Conservation (phyloP, 1,284 basidiomycete genomes). For the Vanrija pseudolonga region DNA sequence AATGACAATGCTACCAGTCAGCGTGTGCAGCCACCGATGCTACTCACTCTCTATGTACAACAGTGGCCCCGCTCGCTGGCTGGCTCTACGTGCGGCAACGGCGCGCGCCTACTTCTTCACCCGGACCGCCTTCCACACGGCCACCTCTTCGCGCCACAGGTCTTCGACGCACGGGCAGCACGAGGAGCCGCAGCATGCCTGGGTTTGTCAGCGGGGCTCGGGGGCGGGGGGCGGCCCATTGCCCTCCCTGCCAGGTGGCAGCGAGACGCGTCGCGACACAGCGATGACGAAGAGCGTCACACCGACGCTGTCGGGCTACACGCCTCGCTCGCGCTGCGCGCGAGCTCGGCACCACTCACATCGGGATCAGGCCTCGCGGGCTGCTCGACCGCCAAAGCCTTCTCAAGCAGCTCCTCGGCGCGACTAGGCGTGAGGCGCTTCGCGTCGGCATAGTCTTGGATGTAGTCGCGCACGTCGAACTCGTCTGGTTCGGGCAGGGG, state of each 20-base stretch:
- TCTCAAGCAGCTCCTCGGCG: slow-evolving; percentile 15
- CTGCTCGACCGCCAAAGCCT: slow-evolving; percentile 2
- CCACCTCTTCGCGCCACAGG: slow-evolving; percentile 20
- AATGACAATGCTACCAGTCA: too few relatives aligned
- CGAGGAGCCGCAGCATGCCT: slow-evolving; percentile 19
- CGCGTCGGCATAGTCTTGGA: slow-evolving; percentile 15
- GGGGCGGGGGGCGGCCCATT: too few relatives aligned
- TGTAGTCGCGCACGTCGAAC: slow-evolving; percentile 16
- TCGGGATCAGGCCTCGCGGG: slow-evolving; percentile 13
- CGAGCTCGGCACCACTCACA: slow-evolving; percentile 3
- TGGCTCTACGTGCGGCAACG: too few relatives aligned
- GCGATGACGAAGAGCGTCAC: background rate
- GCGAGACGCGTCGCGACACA: background rate
- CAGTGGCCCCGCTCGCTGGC: too few relatives aligned
- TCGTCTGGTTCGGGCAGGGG: slow-evolving; percentile 6
- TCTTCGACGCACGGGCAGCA: slow-evolving; percentile 21
- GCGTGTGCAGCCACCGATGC: too few relatives aligned
- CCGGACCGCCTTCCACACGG: slow-evolving; percentile 18
- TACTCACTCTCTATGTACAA: too few relatives aligned
- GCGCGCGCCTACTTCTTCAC: background rate
- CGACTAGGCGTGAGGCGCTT: slow-evolving; percentile 14
- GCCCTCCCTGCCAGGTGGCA: background rate
- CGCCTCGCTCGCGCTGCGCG: too few relatives aligned
- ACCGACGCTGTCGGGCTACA: too few relatives aligned
- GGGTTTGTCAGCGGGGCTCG: background rate